These are phyloP conservation scores for Penicillium sp. DNA, from an alignment of 2,329 filamentous ascomycete species.

Conservation along the genomic window DNA sequence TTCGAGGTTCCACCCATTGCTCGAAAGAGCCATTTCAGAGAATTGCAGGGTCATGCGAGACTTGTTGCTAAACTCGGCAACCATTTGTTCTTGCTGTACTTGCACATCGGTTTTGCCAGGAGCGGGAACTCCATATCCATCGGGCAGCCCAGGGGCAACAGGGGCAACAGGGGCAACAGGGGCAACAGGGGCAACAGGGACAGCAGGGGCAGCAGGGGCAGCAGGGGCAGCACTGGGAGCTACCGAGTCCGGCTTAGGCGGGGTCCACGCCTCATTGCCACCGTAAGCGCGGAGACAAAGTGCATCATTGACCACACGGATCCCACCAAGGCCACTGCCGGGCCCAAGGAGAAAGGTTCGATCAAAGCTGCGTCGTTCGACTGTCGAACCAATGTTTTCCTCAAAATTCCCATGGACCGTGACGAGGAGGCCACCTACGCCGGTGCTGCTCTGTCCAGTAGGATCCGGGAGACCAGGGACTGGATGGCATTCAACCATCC, in stretches of 20 bases:
- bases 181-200: conserved; percentile 25
- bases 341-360: conserved; percentile 74
- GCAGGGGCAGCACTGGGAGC: conserved; percentile 36
- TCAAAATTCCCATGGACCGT: conserved; percentile 80
- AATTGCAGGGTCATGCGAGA: conserved; percentile 77
- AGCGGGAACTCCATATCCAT: conserved; percentile 38
- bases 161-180: conserved; percentile 9
- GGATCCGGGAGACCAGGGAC: conserved; percentile 67
- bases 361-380: conserved; percentile 68
- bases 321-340: conserved; percentile 57
- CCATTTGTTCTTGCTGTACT: conserved; percentile 62
- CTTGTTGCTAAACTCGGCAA: conserved; percentile 63
- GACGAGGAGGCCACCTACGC: conserved; percentile 72
- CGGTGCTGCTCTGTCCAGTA: conserved; percentile 54
- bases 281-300: conserved; percentile 65
- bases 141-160: conserved; percentile 25
- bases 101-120: conserved; percentile 46
- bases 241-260: conserved; percentile 31
- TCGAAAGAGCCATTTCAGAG: conserved; percentile 71
- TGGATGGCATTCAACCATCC: conserved; percentile 75
- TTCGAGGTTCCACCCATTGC: conserved; percentile 74
- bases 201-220: conserved; percentile 37
- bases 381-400: conserved; percentile 58
- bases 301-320: conserved; percentile 76
- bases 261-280: conserved; percentile 49